A percentile compares a stretch with the other conserved stretches of the same genome.
These are phyloP conservation scores for Boechera retrofracta DNA, from an alignment of 345 rosid species.

Conservation along the genomic window DNA sequence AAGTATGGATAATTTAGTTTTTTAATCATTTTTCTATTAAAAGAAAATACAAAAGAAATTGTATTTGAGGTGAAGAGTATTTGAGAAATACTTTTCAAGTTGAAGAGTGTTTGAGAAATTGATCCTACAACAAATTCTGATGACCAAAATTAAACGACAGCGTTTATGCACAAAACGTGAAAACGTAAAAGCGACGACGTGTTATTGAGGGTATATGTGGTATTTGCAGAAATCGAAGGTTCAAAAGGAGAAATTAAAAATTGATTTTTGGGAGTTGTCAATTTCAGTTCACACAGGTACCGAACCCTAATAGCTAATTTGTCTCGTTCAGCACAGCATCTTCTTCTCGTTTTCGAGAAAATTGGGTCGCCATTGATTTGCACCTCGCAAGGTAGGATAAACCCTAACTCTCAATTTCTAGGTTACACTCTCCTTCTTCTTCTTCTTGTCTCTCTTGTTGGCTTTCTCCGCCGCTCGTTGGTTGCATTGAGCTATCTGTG, in stretches of 20 bases:
- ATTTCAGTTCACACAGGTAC: slow-evolving; percentile 3
- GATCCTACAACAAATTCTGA: too few species aligned
- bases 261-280: not conserved
- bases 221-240: slow-evolving; percentile 3
- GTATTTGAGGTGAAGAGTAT: too few species aligned
- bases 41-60: too few species aligned
- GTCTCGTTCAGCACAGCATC: slow-evolving; percentile 11
- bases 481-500: slow-evolving; percentile 14
- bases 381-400: slow-evolving; percentile 29
- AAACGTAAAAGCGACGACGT: not conserved
- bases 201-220: not conserved
- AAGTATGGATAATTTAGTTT: too few species aligned
- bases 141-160: not conserved
- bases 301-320: slow-evolving; percentile 35
- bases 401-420: not conserved
- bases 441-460: too few species aligned
- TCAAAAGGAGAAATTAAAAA: slow-evolving; percentile 9
- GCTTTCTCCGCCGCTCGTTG: not conserved
- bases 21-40: too few species aligned
- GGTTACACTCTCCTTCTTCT: not conserved
- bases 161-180: not conserved
- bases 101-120: too few species aligned
- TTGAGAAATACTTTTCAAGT: too few species aligned
- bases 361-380: slow-evolving; percentile 38
- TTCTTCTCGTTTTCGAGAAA: slow-evolving; percentile 19